Evolutionary conservation across 805 yeast genomes (phyloP), one percentile per base, ranked within the genome.

Genomic region (Yamadazyma nakazawae): DNA sequence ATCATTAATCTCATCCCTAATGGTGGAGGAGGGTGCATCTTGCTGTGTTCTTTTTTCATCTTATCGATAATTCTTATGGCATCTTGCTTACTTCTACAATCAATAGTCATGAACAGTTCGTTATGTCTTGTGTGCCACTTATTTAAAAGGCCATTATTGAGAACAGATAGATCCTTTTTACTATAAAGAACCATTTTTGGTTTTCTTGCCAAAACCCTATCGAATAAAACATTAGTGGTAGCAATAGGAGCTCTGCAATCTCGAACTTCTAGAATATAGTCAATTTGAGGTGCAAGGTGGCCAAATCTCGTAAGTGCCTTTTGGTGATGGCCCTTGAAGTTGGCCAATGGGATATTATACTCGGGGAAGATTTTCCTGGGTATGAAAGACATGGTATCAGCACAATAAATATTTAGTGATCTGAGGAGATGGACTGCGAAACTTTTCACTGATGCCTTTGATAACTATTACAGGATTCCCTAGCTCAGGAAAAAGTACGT

Each of bases 171-270:
- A 58, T 89, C 97, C 36, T 75, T 75, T 65, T 89, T 90, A 28
- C 94, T 82, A 64, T 91, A 94, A 1, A 91, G 60, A 1, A 90
- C 72, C n/a, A 86, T 57, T 53, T 78, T 79, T 40, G 72, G 70
- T 48, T 79, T 80, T 10, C 75, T 74, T 0, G 76, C 76, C 39
- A 86, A 68, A 0, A 84, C 77, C 32, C 79, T 72, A 52, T 88
- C 94, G 45, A 92, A 76, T n/a, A 91, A 71, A 2, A 82, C 82
- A 59, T 92, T 92, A 41, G 89, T 75, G 1, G 96, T 84, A 2
- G 92, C 77, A 1, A 91, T 55, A 0, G 99, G 99, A 0, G 97
- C 96, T 50, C 99, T 67, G 1, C 92, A 72, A 61, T 94, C 99
- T 58, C 98, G 67, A 8, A 94, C 77, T 58, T 94, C 99, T 6